A percentile compares a stretch with the other conserved stretches of the same genome.
Conservation (phyloP, 306 rosid genomes). For the apple (Malus domestica) region ASM211411v1 NC_041793.1:2455001-2455500, state of each 20-base stretch:
- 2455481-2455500: background rate
- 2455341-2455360: conserved; percentile 97
- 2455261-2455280: conserved; percentile 17
- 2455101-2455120: background rate
- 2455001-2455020: no score
- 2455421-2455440: background rate
- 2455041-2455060: background rate
- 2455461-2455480: background rate
- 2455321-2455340: conserved; percentile 97
- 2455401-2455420: background rate
- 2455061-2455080: background rate
- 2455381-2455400: background rate
- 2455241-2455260: background rate
- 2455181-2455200: background rate
- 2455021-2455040: background rate
- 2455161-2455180: background rate
- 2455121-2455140: background rate
- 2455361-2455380: background rate
- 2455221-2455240: background rate
- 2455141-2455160: background rate
- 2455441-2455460: background rate
- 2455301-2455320: conserved; percentile 92
- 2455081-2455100: background rate
- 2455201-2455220: background rate
- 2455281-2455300: conserved; percentile 91